Percentiles rank a stretch among this genome's conserved stretches.
phyloP scores from a whole-genome alignment of 768 basidiomycete species.

The Harrya chromipes region DNA sequence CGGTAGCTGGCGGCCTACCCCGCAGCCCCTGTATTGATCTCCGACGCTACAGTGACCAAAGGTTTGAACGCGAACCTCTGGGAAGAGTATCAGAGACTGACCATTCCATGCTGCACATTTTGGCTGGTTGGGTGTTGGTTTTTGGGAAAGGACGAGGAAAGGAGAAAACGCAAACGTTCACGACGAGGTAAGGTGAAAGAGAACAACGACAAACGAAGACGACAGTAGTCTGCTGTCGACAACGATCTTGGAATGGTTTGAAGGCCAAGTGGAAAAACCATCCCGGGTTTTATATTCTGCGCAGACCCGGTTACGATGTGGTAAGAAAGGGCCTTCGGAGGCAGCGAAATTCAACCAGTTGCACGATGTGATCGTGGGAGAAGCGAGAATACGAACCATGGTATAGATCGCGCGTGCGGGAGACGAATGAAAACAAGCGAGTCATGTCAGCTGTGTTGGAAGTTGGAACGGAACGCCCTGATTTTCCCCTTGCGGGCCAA shows the following conservation, averaged over 20 bases:
- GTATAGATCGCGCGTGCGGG: constrained; percentile 3
- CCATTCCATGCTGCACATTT: constrained; percentile 63
- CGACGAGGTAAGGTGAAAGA: neutral
- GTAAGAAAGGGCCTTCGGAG: constrained; percentile 31
- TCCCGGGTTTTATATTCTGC: constrained; percentile 28
- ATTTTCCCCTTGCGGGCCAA: constrained; percentile 24
- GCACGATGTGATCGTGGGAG: constrained; percentile 36
- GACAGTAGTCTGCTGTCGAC: neutral
- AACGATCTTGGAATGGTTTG: neutral
- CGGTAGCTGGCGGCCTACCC: constrained; percentile 25
- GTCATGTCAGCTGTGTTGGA: constrained; percentile 21
- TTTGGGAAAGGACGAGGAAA: neutral
- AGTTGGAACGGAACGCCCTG: constrained; percentile 22
- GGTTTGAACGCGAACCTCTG: constrained; percentile 6
- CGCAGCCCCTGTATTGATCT: constrained; percentile 44
- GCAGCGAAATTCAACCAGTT: constrained; percentile 24
- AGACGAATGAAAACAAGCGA: constrained; percentile 1
- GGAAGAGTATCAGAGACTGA: constrained; percentile 22
- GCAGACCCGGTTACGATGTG: constrained; percentile 23
- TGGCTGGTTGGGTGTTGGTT: constrained; percentile 7
- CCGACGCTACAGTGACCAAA: constrained; percentile 29
- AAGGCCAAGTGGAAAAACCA: constrained; percentile 1
- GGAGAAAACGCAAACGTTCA: neutral
- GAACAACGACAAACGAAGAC: neutral
- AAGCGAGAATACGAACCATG: constrained; percentile 13